These are phyloP conservation scores for Trichomonas tenax DNA, from an alignment of 208 protist species.

Conservation along the genomic window DNA sequence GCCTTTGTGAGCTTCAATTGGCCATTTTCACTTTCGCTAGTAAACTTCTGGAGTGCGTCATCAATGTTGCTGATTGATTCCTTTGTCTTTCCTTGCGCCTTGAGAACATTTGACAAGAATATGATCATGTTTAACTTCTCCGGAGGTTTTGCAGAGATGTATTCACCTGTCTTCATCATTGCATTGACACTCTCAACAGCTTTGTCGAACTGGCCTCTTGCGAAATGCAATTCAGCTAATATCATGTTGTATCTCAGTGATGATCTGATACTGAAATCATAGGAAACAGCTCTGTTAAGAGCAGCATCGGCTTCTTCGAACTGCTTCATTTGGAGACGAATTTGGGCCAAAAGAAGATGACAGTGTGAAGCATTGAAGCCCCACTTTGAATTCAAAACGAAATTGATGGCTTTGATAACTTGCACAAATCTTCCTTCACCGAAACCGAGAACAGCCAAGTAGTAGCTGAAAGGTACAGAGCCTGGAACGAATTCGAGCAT, in stretches of 20 bases:
- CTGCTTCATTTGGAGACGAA: slow-evolving; percentile 9
- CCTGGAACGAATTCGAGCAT: background rate
- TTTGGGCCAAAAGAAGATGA: background rate
- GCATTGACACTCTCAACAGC: background rate
- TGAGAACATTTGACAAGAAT: background rate
- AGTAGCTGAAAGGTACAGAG: background rate
- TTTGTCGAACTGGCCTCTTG: background rate
- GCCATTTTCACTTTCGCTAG: background rate
- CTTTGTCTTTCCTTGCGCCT: background rate
- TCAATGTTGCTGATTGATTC: background rate
- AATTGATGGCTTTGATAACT: background rate
- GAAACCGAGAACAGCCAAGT: background rate
- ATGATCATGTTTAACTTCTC: background rate
- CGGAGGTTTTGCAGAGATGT: background rate
- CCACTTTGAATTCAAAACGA: background rate
- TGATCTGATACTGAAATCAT: background rate
- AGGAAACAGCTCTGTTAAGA: background rate
- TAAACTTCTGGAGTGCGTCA: background rate
- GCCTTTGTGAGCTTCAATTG: background rate
- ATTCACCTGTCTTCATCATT: background rate
- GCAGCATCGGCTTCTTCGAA: background rate
- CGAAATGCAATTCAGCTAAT: background rate
- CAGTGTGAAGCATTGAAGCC: slow-evolving; percentile 11
- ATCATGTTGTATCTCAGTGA: slow-evolving; percentile 14
- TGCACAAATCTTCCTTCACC: background rate